Base-by-base conservation (phyloP, 2,329 filamentous ascomycete species). In the Aspergillus neotritici region DNA sequence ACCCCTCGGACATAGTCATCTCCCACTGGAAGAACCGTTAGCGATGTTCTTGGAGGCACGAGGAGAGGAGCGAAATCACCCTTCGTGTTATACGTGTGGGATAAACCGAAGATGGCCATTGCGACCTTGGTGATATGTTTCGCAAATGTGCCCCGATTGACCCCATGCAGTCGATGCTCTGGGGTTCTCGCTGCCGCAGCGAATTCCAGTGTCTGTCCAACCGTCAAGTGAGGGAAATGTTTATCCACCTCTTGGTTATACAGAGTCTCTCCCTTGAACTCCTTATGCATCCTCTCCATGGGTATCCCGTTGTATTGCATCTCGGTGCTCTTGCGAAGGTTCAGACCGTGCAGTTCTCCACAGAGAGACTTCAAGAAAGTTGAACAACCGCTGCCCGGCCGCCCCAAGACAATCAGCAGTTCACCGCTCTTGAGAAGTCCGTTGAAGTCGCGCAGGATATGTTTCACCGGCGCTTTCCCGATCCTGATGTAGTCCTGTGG, bases 311-410 rank as follows among this genome's bases (percentile, higher is more conserved):
- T 86, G 61, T 93, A 94, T 68, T 94, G 91, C 59, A 94, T 79
- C 47, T 85, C 80, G 0, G 87, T 84, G 5, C 71, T 69, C 5
- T 84, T 70, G 25, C 84, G 83, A 15, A 93, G 74, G 49, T 78
- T 79, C 55, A 94, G 82, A 17, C 88, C 88, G 55, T 89, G 83
- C 21, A 85, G 83, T 65, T 94, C 86, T 45, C 88, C 88, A 10
- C 86, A 79, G 45, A 94, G 76, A 0, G 86, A 86, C 73, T 94
- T 94, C 47, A 94, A 72, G 50, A 94, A 82, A 1, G 88, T 94
- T 11, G 85, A 87, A 66, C 88, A 94, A 36, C 69, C 69, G 45
- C 61, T 63, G 4, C 67, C 67, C 6, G 67, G 66, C 13, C 65
- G 58, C 15, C 67, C 66, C 5, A 70, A 54, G 5, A 70, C 67